These are phyloP conservation scores for Ramicandelaber brevisporus DNA, from an alignment of 192 early-diverging fungal genomes.

Conservation along the genomic window DNA sequence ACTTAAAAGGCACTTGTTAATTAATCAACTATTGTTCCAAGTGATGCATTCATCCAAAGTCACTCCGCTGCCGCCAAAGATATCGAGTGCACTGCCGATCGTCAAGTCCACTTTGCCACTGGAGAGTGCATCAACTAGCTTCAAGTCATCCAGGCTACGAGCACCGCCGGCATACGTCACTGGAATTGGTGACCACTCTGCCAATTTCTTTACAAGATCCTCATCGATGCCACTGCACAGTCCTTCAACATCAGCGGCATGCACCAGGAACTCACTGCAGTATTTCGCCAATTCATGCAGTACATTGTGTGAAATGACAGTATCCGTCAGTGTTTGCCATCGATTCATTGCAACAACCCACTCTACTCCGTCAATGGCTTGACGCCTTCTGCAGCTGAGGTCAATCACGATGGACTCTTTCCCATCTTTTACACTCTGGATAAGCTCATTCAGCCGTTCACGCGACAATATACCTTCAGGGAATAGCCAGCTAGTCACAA, in stretches of 20 bases:
- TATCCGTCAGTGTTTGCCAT: constrained; percentile 90
- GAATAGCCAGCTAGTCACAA: constrained; percentile 91
- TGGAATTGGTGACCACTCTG: constrained; percentile 64
- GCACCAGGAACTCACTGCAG: constrained; percentile 82
- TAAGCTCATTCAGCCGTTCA: constrained; percentile 25
- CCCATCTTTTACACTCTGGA: constrained; percentile 19
- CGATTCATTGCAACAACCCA: constrained; percentile 97
- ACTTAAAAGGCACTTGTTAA: no score
- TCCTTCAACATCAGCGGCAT: constrained; percentile 96
- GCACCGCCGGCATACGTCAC: constrained; percentile 87
- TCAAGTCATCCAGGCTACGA: constrained; percentile 33
- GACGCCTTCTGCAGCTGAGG: constrained; percentile 43
- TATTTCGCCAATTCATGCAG: constrained; percentile 25
- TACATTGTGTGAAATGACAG: constrained; percentile 35
- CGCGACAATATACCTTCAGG: constrained; percentile 41
- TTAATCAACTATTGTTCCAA: constrained; percentile 52
- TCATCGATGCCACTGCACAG: constrained; percentile 81
- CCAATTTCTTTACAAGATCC: constrained; percentile 53
- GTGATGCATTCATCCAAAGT: constrained; percentile 52
- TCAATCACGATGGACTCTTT: constrained; percentile 31
- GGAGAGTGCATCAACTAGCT: constrained; percentile 51
- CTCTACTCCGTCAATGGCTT: no score
- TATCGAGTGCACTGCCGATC: constrained; percentile 85
- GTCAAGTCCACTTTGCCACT: constrained; percentile 75
- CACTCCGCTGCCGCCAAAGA: constrained; percentile 78